phyloP scores from a whole-genome alignment of 495 filamentous ascomycete species.

The Hamigera avellanea region DNA sequence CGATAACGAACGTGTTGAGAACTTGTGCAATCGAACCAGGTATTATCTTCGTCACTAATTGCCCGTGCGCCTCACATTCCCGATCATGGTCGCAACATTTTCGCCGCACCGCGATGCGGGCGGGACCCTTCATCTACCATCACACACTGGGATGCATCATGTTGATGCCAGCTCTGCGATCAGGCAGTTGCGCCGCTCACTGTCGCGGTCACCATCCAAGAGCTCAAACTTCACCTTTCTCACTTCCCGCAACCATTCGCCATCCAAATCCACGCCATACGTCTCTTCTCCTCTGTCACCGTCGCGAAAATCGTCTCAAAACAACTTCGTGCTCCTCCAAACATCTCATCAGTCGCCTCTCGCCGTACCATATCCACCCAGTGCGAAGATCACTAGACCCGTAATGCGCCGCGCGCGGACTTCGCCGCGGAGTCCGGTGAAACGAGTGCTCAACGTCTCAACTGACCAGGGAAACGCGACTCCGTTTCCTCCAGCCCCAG shows the following conservation, averaged over 20 bases:
- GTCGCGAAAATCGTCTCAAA: conserved; percentile 30
- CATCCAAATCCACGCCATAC: conserved; percentile 32
- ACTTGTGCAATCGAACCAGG: no score
- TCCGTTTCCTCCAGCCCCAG: conserved; percentile 26
- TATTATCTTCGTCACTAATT: no score
- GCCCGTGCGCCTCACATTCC: conserved; percentile 1
- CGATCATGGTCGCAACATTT: conserved; percentile 45
- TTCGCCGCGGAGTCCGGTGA: conserved; percentile 64
- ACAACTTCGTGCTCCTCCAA: conserved; percentile 37
- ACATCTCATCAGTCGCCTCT: conserved; percentile 38
- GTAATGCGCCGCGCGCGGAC: conserved; percentile 43
- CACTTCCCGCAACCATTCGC: conserved; percentile 43
- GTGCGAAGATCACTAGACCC: conserved; percentile 36
- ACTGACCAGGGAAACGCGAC: conserved; percentile 59
- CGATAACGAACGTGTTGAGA: no score
- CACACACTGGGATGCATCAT: conserved; percentile 69
- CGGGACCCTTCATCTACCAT: conserved; percentile 70
- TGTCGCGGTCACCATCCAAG: conserved; percentile 82
- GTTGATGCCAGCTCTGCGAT: conserved; percentile 69
- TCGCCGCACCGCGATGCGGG: conserved; percentile 52
- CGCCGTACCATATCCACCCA: conserved; percentile 40
- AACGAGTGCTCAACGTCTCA: conserved; percentile 59
- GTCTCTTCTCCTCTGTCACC: conserved; percentile 42
- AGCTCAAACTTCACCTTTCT: conserved; percentile 53
- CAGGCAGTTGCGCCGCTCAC: conserved; percentile 65